phyloP scores from a whole-genome alignment of 2,329 filamentous ascomycete genomes.

The Fusarium pseudoanthophilum region DNA sequence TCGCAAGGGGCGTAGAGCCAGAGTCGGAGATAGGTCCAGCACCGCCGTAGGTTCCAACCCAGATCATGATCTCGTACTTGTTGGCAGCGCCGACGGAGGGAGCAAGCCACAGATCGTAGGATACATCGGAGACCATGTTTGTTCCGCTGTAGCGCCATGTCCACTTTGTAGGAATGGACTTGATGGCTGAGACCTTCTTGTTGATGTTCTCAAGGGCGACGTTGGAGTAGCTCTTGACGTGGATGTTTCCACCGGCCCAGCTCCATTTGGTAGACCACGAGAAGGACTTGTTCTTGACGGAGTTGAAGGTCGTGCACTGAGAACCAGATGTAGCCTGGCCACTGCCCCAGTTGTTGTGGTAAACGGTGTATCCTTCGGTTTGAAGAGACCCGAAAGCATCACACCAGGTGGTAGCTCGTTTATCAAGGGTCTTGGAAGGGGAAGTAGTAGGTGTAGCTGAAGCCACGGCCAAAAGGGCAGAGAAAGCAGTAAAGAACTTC shows the following conservation, averaged over 20 bases:
- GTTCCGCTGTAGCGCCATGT: conserved; percentile 47
- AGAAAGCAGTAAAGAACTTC: conserved; percentile 40
- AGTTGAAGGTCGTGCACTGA: conserved; percentile 56
- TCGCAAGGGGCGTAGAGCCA: conserved; percentile 43
- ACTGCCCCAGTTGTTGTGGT: conserved; percentile 64
- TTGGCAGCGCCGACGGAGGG: conserved; percentile 54
- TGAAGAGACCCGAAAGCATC: conserved; percentile 52
- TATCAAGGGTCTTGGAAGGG: conserved; percentile 44
- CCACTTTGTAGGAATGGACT: conserved; percentile 51
- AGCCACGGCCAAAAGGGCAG: conserved; percentile 45
- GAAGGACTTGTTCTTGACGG: conserved; percentile 48
- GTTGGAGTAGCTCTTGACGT: conserved; percentile 60
- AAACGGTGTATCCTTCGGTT: conserved; percentile 58
- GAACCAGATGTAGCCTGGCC: conserved; percentile 49
- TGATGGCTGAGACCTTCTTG: conserved; percentile 50
- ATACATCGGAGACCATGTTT: conserved; percentile 62
- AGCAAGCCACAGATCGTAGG: conserved; percentile 70
- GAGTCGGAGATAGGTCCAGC: conserved; percentile 62
- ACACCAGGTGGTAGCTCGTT: conserved; percentile 51
- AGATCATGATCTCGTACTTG: conserved; percentile 74
- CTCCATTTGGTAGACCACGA: conserved; percentile 56
- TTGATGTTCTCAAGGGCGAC: conserved; percentile 52
- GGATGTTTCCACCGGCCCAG: conserved; percentile 52
- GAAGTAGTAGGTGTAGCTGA: conserved; percentile 43
- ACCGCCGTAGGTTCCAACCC: conserved; percentile 67